These are phyloP conservation scores for Nannizziopsis barbatae DNA, from an alignment of 2,329 filamentous ascomycete species.

Conservation along the genomic window DNA sequence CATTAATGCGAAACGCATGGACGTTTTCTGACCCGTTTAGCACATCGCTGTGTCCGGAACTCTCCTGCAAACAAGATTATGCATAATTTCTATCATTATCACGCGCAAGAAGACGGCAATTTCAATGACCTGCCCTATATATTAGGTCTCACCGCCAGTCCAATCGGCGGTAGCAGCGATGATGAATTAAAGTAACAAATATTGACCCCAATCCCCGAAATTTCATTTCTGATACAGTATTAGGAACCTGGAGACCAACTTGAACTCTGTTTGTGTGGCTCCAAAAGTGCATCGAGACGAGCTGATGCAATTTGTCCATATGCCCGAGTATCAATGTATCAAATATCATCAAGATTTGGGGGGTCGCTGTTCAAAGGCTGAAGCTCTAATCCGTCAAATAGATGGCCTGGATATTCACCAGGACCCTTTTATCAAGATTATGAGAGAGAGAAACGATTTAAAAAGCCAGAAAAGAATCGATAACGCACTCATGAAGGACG, in stretches of 20 bases:
- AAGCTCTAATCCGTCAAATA: conserved; percentile 22
- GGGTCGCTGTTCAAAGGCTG: conserved; percentile 18
- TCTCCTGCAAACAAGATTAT: conserved; percentile 61
- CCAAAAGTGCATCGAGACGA: conserved; percentile 60
- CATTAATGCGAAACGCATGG: background rate
- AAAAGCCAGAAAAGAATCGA: conserved; percentile 19
- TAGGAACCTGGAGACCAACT: conserved; percentile 52
- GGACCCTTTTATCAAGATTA: conserved; percentile 49
- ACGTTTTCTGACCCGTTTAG: conserved; percentile 27
- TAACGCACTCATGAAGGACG: conserved; percentile 22
- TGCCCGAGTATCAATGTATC: conserved; percentile 45
- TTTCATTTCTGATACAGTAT: conserved; percentile 1
- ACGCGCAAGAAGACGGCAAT: conserved; percentile 27
- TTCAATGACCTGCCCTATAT: conserved; percentile 47
- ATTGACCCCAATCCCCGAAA: background rate
- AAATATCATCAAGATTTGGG: conserved; percentile 18
- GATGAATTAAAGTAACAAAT: conserved; percentile 42
- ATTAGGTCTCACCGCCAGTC: conserved; percentile 71
- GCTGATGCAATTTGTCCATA: conserved; percentile 56
- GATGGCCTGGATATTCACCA: conserved; percentile 43
- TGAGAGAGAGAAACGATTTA: conserved; percentile 33
- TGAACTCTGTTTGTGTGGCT: conserved; percentile 58
- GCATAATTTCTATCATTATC: conserved; percentile 55
- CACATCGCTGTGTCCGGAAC: conserved; percentile 59
- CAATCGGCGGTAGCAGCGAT: conserved; percentile 51